Evolutionary conservation across 192 early-diverging fungal species (phyloP).

Genomic region (Coemansia sp.): DNA sequence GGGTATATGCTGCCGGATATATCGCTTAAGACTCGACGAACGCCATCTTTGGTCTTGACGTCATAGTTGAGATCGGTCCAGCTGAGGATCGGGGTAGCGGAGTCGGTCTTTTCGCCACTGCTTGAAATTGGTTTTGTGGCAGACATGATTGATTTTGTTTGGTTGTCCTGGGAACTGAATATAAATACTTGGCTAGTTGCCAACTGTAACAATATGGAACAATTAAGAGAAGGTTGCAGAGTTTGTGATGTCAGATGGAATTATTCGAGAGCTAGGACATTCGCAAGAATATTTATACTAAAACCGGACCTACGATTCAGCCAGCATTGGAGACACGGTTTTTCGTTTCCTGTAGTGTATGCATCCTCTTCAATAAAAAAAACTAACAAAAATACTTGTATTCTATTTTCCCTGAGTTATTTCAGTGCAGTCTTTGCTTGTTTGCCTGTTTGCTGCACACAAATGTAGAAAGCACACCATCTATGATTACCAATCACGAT

Average conservation of each 20-base stretch:
- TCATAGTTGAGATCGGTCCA: conserved; percentile 48
- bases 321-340: no score
- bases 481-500: neutral
- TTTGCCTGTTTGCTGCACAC: neutral
- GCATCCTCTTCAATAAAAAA: neutral
- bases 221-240: neutral
- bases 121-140: neutral
- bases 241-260: no score
- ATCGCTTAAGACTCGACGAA: conserved; percentile 58
- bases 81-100: conserved; percentile 26
- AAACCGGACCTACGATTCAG: no score
- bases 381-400: neutral
- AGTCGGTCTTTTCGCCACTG: neutral
- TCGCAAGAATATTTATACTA: no score
- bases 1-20: conserved; percentile 71
- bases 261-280: no score
- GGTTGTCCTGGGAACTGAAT: neutral
- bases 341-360: no score
- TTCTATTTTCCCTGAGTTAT: neutral
- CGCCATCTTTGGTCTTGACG: conserved; percentile 37
- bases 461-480: neutral
- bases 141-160: neutral
- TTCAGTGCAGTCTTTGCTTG: neutral
- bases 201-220: neutral
- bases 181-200: neutral